Percentiles rank a stretch among this genome's conserved stretches.
phyloP scores from a whole-genome alignment of 176 grass and related monocot genomes.

The Cenchrus americanus region DNA sequence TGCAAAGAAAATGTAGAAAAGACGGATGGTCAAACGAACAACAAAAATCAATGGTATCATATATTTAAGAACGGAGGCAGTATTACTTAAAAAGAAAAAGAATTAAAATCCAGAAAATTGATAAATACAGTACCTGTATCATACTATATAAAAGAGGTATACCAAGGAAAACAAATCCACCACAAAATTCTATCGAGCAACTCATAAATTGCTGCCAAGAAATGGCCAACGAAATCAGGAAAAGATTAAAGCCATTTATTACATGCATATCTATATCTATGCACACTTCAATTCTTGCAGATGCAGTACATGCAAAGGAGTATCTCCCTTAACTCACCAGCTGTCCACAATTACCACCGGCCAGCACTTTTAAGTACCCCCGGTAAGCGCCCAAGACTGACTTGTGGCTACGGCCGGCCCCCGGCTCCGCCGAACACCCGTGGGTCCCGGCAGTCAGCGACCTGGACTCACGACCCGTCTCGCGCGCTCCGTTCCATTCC shows the following conservation, averaged over 20 bases:
- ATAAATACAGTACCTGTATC: too few relatives aligned
- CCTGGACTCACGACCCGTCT: background rate
- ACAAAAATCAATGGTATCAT: too few relatives aligned
- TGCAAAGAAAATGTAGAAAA: too few relatives aligned
- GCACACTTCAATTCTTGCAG: background rate
- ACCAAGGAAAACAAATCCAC: background rate
- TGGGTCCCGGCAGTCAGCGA: background rate
- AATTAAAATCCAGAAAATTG: background rate
- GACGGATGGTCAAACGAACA: too few relatives aligned
- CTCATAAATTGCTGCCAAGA: background rate
- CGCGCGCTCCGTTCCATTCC: slow-evolving; percentile 32
- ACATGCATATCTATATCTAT: slow-evolving; percentile 17
- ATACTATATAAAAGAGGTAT: background rate
- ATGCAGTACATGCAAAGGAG: background rate
- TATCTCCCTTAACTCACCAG: slow-evolving; percentile 3
- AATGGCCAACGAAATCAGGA: background rate
- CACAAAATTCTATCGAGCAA: background rate
- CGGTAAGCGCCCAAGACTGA: background rate
- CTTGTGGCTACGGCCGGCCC: background rate
- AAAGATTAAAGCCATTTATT: slow-evolving; percentile 12
- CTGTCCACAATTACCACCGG: slow-evolving; percentile 33
- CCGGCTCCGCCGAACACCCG: background rate
- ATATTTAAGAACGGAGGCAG: too few relatives aligned
- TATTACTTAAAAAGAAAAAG: too few relatives aligned
- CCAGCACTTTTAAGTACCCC: background rate